phyloP scores from a whole-genome alignment of 2,329 filamentous ascomycete genomes.

The Incumbomyces lentus region DNA sequence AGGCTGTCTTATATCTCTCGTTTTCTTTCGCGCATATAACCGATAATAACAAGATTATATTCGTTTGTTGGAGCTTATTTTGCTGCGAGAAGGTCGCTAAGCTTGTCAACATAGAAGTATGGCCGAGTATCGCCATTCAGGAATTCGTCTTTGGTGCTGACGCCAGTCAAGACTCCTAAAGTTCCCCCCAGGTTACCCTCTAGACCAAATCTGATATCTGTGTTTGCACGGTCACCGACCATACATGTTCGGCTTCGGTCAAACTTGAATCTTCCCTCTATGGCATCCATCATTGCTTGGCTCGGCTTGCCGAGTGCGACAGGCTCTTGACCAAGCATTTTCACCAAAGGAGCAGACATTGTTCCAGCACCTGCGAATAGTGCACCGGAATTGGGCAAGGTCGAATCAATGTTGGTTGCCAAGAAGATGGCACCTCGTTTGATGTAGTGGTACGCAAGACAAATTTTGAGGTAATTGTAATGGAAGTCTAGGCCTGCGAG shows the following conservation, averaged over 20 bases:
- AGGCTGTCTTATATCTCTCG: too few species aligned
- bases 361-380: conserved; percentile 90
- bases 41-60: too few species aligned
- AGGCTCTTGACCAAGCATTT: conserved; percentile 57
- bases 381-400: conserved; percentile 67
- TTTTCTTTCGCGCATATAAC: too few species aligned
- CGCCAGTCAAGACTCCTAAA: conserved; percentile 80
- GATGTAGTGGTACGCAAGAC: conserved; percentile 77
- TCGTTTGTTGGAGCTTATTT: not conserved
- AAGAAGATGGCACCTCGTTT: conserved; percentile 70
- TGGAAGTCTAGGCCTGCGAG: conserved; percentile 88
- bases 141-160: conserved; percentile 70
- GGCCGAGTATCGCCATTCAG: conserved; percentile 67
- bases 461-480: conserved; percentile 86
- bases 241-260: conserved; percentile 81
- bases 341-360: conserved; percentile 64
- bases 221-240: conserved; percentile 88
- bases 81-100: conserved; percentile 58
- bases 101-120: conserved; percentile 69
- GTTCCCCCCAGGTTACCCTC: conserved; percentile 86
- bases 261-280: conserved; percentile 90
- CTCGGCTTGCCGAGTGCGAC: conserved; percentile 84
- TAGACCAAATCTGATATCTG: conserved; percentile 90
- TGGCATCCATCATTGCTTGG: conserved; percentile 98
- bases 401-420: conserved; percentile 87